These are phyloP conservation scores for Bipolaris victoriae DNA, from an alignment of 2,329 filamentous ascomycete species.

Conservation along the genomic window DNA sequence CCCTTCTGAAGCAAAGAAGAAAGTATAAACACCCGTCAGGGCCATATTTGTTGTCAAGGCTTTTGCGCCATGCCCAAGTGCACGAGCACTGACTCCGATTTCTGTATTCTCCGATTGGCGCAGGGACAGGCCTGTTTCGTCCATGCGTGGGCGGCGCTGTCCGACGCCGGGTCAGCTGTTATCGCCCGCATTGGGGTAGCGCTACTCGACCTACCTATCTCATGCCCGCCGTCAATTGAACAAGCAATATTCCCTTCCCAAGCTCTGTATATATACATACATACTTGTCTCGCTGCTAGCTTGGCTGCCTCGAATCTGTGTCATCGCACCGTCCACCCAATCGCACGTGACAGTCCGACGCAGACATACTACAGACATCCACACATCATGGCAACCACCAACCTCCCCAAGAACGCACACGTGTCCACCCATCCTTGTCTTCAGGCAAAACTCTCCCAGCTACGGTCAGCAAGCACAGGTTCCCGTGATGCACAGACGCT, in stretches of 20 bases:
- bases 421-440: slow-evolving; percentile 87
- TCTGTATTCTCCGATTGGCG: slow-evolving; percentile 15
- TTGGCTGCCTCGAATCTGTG: not conserved
- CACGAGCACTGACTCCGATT: not conserved
- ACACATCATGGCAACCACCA: slow-evolving; percentile 45
- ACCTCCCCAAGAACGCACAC: slow-evolving; percentile 66
- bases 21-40: slow-evolving; percentile 2
- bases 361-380: not conserved
- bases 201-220: slow-evolving; percentile 8
- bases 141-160: slow-evolving; percentile 15
- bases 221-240: slow-evolving; percentile 9
- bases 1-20: slow-evolving; percentile 5
- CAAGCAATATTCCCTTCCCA: slow-evolving; percentile 3
- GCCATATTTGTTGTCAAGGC: not conserved
- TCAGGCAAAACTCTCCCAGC: slow-evolving; percentile 84
- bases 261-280: not conserved
- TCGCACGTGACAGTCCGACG: not conserved
- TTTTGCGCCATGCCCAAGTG: not conserved
- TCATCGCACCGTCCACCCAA: not conserved
- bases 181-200: slow-evolving; percentile 14
- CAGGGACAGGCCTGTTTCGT: slow-evolving; percentile 7
- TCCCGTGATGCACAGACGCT: slow-evolving; percentile 79
- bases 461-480: slow-evolving; percentile 74
- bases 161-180: slow-evolving; percentile 12
- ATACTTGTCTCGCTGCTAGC: not conserved